Percentiles rank a stretch among this genome's conserved stretches.
Conservation (phyloP, 2,329 filamentous ascomycete species). For the Immersiporthe knoxdaviesiana region DNA sequence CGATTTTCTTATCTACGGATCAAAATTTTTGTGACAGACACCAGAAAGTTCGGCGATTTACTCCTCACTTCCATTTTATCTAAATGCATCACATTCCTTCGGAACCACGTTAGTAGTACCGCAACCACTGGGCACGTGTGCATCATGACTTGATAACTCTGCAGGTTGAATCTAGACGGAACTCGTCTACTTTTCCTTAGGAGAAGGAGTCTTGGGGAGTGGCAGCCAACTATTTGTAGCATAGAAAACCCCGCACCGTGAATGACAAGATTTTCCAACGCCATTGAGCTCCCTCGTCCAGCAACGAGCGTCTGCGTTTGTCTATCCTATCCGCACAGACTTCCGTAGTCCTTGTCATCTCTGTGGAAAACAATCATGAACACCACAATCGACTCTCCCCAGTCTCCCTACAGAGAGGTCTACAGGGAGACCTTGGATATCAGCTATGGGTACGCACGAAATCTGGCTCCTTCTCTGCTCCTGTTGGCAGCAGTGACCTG, state of each 20-base stretch:
- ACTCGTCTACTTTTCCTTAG: background rate
- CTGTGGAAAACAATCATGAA: background rate
- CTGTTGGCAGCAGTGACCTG: background rate
- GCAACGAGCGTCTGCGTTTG: background rate
- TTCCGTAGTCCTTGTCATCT: background rate
- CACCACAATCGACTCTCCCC: background rate
- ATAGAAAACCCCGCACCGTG: background rate
- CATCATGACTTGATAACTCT: background rate
- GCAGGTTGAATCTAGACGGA: background rate
- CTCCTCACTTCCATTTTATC: background rate
- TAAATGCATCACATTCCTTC: background rate
- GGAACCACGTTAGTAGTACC: background rate
- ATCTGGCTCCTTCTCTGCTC: background rate
- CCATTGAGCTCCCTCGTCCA: background rate
- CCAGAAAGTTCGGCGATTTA: constrained; percentile 1
- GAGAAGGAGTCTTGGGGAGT: background rate
- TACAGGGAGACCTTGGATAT: background rate
- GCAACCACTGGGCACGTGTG: background rate
- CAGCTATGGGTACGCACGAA: background rate
- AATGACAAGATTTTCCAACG: background rate
- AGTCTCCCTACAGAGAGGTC: background rate
- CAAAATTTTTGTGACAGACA: background rate
- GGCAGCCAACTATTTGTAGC: background rate
- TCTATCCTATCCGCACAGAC: background rate
- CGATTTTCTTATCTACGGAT: background rate